Base-by-base conservation (phyloP, 495 filamentous ascomycete species). In the Annulohypoxylon bovei region DNA sequence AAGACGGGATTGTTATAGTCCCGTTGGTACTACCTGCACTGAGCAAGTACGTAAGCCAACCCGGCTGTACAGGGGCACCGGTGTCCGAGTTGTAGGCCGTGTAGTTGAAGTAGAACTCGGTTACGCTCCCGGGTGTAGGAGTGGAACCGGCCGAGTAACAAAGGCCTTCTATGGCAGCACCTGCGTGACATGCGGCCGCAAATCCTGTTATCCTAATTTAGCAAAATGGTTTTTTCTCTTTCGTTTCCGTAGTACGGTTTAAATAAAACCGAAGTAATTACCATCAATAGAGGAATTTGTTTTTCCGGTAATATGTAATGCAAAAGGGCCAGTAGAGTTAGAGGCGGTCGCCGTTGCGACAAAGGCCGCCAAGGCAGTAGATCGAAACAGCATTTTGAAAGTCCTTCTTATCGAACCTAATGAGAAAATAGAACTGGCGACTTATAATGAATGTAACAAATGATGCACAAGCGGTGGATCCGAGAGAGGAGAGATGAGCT, bases 301-400 rank as follows among this genome's bases (percentile, higher is more conserved):
- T 55, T 75, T 70, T 20, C 69, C 63, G 1, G 66, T 75, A 33
- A 75, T 59, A 42, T 59, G 73, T 6, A 75, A 55, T 16, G 62
- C 66, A 30, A 64, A 75, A 33, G 73, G 73, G 0, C 73, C 73
- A n/a, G 71, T 62, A 3, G 68, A 20, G 28, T 75, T 62, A 20
- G 28, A 50, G 37, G 68, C 66, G 27, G 59, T 55, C 18, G 53
- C 60, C 25, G 55, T 58, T 7, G 66, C 58, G 37, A 35, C 66
- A 23, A 68, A 40, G 32, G 49, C 57, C 3, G 59, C 52, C 4
- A 68, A 12, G 14, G 66, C 52, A 62, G 59, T 25, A 27, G 33
- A 42, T 32, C n/a, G 49, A 27, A 57, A 57, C 28, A 63, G 42
- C 66, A 68, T 68, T 23, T 68, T 63, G 46, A 22, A 6, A 20